A percentile compares a stretch with the other conserved stretches of the same genome.
These are phyloP conservation scores for Malus hybrid DNA, from an alignment of 331 rosid species.

Conservation along the genomic window DNA sequence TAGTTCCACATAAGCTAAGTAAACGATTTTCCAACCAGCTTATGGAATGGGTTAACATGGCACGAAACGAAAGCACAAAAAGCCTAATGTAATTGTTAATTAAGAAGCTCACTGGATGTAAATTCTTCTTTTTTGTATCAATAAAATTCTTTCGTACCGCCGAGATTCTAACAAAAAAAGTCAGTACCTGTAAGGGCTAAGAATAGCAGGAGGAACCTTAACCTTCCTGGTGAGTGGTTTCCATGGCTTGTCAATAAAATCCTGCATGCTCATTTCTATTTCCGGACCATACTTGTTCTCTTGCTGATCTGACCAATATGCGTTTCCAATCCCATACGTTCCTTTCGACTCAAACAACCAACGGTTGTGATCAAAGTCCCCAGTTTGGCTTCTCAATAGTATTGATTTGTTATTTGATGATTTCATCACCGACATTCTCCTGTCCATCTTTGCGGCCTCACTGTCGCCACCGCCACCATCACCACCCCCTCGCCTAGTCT, in stretches of 20 bases:
- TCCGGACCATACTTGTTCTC: constrained; percentile 34
- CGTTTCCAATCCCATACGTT: constrained; percentile 74
- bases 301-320: constrained; percentile 56
- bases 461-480: not conserved
- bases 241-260: constrained; percentile 84
- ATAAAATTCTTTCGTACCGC: no score
- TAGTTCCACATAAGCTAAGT: no score
- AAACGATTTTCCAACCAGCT: no score
- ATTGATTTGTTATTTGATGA: constrained; percentile 56
- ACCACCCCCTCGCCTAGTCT: not conserved
- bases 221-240: constrained; percentile 69
- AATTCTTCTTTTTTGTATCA: no score
- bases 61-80: no score
- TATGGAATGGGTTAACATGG: no score
- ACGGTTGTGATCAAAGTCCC: constrained; percentile 77
- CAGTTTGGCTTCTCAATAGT: constrained; percentile 66
- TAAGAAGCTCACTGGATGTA: not conserved
- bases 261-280: constrained; percentile 50
- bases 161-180: no score
- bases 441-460: constrained; percentile 35
- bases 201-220: constrained; percentile 37
- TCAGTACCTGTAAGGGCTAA: constrained; percentile 69
- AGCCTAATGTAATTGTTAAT: not conserved
- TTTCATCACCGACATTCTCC: constrained; percentile 54
- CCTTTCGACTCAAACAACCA: constrained; percentile 84